These are phyloP conservation scores for Umbilicaria muhlenbergii DNA, from an alignment of 495 filamentous ascomycete species.

Conservation along the genomic window DNA sequence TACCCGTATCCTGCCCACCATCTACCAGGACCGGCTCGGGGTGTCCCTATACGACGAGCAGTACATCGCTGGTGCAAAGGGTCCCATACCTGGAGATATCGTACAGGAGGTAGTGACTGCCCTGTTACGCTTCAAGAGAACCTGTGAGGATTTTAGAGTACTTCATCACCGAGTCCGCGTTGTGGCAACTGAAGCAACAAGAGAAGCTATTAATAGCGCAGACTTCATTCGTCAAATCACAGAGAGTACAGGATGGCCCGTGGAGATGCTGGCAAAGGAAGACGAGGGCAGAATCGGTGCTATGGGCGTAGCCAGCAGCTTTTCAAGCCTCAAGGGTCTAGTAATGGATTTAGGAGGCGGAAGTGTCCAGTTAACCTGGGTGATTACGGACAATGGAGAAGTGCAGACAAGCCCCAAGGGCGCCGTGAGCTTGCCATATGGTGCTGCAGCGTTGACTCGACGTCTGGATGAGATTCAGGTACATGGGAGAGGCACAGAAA, in stretches of 20 bases:
- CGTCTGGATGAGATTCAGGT: constrained; percentile 33
- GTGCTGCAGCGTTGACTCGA: constrained; percentile 64
- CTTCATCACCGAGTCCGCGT: constrained; percentile 46
- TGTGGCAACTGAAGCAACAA: constrained; percentile 80
- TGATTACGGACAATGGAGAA: constrained; percentile 39
- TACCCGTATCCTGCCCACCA: constrained; percentile 54
- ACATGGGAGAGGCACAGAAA: constrained; percentile 17
- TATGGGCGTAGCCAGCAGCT: constrained; percentile 67
- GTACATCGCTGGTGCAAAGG: constrained; percentile 24
- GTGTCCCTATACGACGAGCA: constrained; percentile 90
- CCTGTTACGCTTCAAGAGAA: constrained; percentile 53
- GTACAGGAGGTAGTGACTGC: constrained; percentile 48
- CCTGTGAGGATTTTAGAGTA: constrained; percentile 58
- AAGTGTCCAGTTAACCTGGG: constrained; percentile 80
- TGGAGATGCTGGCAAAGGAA: constrained; percentile 58
- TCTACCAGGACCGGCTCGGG: constrained; percentile 61
- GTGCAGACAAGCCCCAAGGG: constrained; percentile 33
- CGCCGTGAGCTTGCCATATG: constrained; percentile 57
- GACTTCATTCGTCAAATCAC: constrained; percentile 51
- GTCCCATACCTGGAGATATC: constrained; percentile 44
- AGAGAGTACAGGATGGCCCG: constrained; percentile 41
- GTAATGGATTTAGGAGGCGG: constrained; percentile 86
- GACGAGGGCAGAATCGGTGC: constrained; percentile 75
- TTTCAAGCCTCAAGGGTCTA: constrained; percentile 48
- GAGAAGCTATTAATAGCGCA: constrained; percentile 58